Evolutionary conservation across 257 asterid genomes (phyloP).

Genomic region (Nyctanthes arbortristis): DNA sequence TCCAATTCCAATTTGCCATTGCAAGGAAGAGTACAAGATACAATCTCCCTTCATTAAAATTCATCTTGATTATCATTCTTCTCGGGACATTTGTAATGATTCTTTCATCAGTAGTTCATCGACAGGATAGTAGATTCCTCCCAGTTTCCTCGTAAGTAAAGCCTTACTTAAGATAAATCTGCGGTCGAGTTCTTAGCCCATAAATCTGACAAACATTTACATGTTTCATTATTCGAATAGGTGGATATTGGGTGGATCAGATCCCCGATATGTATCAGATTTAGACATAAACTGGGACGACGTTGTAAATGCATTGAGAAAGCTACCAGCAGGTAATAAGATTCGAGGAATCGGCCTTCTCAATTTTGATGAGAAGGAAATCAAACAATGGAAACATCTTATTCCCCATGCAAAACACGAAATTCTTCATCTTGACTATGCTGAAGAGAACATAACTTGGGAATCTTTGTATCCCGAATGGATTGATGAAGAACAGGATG

Average conservation of each 20-base stretch:
- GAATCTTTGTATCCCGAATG: constrained; percentile 62
- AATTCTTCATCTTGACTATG: constrained; percentile 46
- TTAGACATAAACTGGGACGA: constrained; percentile 51
- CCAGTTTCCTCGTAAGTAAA: constrained; percentile 46
- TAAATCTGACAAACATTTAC: no score
- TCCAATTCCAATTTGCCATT: constrained; percentile 41
- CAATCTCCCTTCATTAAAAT: constrained; percentile 51
- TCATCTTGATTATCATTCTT: constrained; percentile 42
- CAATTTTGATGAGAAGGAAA: constrained; percentile 62
- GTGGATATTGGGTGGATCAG: constrained; percentile 69
- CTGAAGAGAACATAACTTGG: constrained; percentile 65
- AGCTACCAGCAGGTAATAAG: constrained; percentile 28
- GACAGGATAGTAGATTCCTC: constrained; percentile 24
- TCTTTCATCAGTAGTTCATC: constrained; percentile 51
- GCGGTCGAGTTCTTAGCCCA: no score
- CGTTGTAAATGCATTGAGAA: constrained; percentile 21
- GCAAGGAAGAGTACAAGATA: constrained; percentile 47
- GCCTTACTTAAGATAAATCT: constrained; percentile 38
- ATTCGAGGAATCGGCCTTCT: constrained; percentile 54
- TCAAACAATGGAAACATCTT: constrained; percentile 48
- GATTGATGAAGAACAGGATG: no score
- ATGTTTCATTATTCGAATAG: constrained; percentile 66
- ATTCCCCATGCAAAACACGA: constrained; percentile 50
- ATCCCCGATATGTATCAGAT: constrained; percentile 64
- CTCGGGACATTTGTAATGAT: constrained; percentile 43